These are phyloP conservation scores for Globisporangium takayamanum DNA, from an alignment of 352 stramenopile species.

Conservation along the genomic window DNA sequence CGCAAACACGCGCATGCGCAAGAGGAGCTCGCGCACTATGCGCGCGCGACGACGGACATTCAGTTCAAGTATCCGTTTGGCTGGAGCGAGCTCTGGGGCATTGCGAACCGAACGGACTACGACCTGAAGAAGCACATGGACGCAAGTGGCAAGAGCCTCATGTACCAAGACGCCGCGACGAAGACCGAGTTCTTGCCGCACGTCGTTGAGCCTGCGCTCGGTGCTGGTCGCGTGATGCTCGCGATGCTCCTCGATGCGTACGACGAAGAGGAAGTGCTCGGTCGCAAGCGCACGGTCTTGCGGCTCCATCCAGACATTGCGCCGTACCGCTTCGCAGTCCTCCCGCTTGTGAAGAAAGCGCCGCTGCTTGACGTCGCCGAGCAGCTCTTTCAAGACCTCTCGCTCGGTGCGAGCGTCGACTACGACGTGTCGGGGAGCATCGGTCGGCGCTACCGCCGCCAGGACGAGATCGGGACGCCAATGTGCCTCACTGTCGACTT, in stretches of 20 bases:
- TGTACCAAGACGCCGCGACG: slow-evolving; percentile 49
- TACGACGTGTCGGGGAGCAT: slow-evolving; percentile 91
- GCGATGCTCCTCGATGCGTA: slow-evolving; percentile 94
- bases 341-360: slow-evolving; percentile 96
- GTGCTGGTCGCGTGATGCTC: slow-evolving; percentile 90
- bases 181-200: slow-evolving; percentile 92
- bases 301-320: slow-evolving; percentile 92
- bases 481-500: slow-evolving; percentile 98
- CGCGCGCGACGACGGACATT: slow-evolving; percentile 94
- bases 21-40: slow-evolving; percentile 96
- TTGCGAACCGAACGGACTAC: slow-evolving; percentile 94
- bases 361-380: slow-evolving; percentile 84
- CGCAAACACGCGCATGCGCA: slow-evolving; percentile 89
- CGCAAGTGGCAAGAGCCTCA: slow-evolving; percentile 88
- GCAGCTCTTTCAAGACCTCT: slow-evolving; percentile 89
- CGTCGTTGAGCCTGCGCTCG: slow-evolving; percentile 91
- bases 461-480: slow-evolving; percentile 96
- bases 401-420: slow-evolving; percentile 82
- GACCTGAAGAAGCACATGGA: slow-evolving; percentile 95
- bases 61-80: slow-evolving; percentile 97
- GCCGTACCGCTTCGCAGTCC: slow-evolving; percentile 89
- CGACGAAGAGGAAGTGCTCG: slow-evolving; percentile 91
- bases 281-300: slow-evolving; percentile 77
- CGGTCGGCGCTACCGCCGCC: slow-evolving; percentile 89
- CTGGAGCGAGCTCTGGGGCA: slow-evolving; percentile 94